Evolutionary conservation across 495 filamentous ascomycete genomes (phyloP).

Genomic region (Durotheca rogersii): DNA sequence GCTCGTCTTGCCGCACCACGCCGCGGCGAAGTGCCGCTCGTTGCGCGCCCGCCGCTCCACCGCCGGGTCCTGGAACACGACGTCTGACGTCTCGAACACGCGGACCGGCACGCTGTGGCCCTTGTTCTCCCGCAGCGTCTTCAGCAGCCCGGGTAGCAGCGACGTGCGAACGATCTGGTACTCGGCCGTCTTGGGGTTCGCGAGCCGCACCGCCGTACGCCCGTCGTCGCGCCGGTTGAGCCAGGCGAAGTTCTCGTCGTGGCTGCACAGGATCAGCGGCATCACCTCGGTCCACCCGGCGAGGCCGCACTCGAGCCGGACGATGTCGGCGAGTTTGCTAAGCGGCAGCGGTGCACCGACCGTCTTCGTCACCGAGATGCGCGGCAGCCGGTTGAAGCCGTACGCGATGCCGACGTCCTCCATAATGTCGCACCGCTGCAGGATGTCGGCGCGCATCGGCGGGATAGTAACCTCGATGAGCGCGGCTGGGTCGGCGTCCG

Average conservation of each 20-base stretch:
- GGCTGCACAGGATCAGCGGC: constrained; percentile 94
- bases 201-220: constrained; percentile 78
- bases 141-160: constrained; percentile 85
- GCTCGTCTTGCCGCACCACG: constrained; percentile 89
- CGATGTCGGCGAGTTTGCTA: constrained; percentile 92
- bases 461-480: constrained; percentile 79
- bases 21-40: constrained; percentile 92
- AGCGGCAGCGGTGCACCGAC: constrained; percentile 84
- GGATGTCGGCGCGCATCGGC: constrained; percentile 86
- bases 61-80: constrained; percentile 79
- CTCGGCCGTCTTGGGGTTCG: constrained; percentile 93
- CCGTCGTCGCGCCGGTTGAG: constrained; percentile 91
- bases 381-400: constrained; percentile 92
- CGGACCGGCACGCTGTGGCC: constrained; percentile 84
- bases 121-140: constrained; percentile 95
- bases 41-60: constrained; percentile 84
- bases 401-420: constrained; percentile 95
- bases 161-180: constrained; percentile 96
- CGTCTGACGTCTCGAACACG: constrained; percentile 90
- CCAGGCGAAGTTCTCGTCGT: constrained; percentile 98
- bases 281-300: constrained; percentile 95
- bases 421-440: constrained; percentile 98
- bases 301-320: constrained; percentile 87
- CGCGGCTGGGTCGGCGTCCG: constrained; percentile 55
- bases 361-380: constrained; percentile 79